These are phyloP conservation scores for Sistotremastrum suecicum DNA, from an alignment of 768 basidiomycete species.

Conservation along the genomic window DNA sequence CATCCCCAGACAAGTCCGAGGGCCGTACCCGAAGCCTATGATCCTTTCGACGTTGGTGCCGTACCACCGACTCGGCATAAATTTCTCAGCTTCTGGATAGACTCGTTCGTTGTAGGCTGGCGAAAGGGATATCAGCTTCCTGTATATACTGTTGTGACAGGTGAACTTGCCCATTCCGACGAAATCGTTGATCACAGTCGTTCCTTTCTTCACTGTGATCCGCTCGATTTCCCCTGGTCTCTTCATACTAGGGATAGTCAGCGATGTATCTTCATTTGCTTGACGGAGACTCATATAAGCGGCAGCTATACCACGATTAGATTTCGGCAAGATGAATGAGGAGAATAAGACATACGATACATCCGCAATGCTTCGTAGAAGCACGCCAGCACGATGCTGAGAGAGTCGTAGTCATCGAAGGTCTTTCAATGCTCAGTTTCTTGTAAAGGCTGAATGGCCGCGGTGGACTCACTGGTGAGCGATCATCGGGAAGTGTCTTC, in stretches of 20 bases:
- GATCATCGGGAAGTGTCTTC: constrained; percentile 17
- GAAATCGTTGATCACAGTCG: constrained; percentile 28
- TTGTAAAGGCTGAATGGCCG: background rate
- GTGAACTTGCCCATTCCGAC: constrained; percentile 30
- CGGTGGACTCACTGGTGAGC: constrained; percentile 3
- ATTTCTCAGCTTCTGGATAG: constrained; percentile 33
- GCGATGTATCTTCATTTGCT: constrained; percentile 1
- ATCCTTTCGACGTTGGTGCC: constrained; percentile 11
- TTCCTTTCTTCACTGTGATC: background rate
- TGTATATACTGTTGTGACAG: background rate
- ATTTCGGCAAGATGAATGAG: too few relatives aligned
- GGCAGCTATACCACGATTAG: constrained; percentile 1
- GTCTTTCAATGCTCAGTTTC: background rate
- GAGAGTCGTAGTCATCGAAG: constrained; percentile 1
- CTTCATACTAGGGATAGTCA: background rate
- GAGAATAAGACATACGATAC: constrained; percentile 1
- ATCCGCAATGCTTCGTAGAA: constrained; percentile 7
- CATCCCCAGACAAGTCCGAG: constrained; percentile 37
- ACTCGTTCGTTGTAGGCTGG: constrained; percentile 37
- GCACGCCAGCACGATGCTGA: constrained; percentile 2
- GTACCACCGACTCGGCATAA: constrained; percentile 38
- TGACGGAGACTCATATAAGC: constrained; percentile 3
- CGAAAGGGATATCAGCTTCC: background rate
- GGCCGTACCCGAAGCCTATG: constrained; percentile 19
- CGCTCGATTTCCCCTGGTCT: background rate